Percentiles rank a stretch among this genome's conserved stretches.
phyloP scores from a whole-genome alignment of 148 eudicot species.

The Diospyros kaki region DNA sequence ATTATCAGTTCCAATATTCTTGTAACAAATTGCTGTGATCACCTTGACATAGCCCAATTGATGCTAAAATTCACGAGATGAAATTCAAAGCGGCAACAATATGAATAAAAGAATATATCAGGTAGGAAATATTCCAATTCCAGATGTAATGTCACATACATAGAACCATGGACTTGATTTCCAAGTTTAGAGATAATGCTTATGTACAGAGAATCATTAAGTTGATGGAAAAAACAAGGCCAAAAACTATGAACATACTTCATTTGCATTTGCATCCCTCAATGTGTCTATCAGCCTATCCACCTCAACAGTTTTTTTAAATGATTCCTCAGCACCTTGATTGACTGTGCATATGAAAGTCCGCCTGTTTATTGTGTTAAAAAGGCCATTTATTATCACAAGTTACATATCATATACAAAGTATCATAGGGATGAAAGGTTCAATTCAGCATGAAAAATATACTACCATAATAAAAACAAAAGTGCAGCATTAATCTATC shows the following conservation, averaged over 20 bases:
- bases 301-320: constrained; percentile 87
- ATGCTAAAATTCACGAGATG: constrained; percentile 5
- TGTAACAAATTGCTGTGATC: neutral
- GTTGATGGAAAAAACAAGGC: neutral
- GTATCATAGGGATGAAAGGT: neutral
- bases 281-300: constrained; percentile 79
- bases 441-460: neutral
- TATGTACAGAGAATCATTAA: neutral
- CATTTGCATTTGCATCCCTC: constrained; percentile 67
- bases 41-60: neutral
- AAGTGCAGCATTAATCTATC: no score
- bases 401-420: constrained; percentile 23
- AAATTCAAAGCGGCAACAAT: neutral
- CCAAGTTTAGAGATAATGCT: neutral
- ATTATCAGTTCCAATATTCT: neutral
- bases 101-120: neutral
- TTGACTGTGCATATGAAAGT: constrained; percentile 88
- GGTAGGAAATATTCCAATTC: neutral
- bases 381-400: constrained; percentile 41
- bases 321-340: constrained; percentile 77
- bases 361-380: constrained; percentile 84
- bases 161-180: no score
- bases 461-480: no score
- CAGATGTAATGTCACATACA: neutral
- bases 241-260: constrained; percentile 47